A percentile compares a stretch with the other conserved stretches of the same genome.
phyloP scores from a whole-genome alignment of 78 protist genomes.

The slime mould (Dictyostelium discoideum) region DNA sequence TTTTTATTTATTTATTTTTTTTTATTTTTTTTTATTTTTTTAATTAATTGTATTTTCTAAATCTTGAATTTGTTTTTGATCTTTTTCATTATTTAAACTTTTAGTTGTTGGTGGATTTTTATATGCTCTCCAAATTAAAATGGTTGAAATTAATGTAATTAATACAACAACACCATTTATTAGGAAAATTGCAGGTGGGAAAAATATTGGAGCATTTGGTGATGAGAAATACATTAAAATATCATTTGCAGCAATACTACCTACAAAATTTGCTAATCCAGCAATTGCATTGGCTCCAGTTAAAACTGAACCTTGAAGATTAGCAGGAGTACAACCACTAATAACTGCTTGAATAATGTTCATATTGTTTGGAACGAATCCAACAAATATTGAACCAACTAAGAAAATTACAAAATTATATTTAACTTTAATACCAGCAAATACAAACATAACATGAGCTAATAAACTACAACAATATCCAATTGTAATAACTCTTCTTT shows the following conservation, averaged over 20 bases:
- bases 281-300: constrained; percentile 12
- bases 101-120: not conserved
- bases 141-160: not conserved
- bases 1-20: not conserved
- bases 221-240: not conserved
- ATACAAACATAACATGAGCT: not conserved
- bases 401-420: constrained; percentile 3
- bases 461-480: not conserved
- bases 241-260: not conserved
- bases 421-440: constrained; percentile 7
- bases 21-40: not conserved
- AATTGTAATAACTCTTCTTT: not conserved
- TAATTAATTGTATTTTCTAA: not conserved
- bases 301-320: constrained; percentile 29
- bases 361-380: not conserved
- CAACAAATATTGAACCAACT: not conserved
- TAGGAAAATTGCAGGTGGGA: constrained; percentile 2
- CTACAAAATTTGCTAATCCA: not conserved
- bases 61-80: not conserved
- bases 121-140: not conserved
- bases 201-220: not conserved
- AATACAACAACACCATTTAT: not conserved
- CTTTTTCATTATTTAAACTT: not conserved
- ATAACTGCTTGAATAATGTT: constrained; percentile 4
- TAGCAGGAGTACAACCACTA: constrained; percentile 10